phyloP scores from a whole-genome alignment of 176 grass and related monocot genomes.

The Phyllostachys edulis region DNA sequence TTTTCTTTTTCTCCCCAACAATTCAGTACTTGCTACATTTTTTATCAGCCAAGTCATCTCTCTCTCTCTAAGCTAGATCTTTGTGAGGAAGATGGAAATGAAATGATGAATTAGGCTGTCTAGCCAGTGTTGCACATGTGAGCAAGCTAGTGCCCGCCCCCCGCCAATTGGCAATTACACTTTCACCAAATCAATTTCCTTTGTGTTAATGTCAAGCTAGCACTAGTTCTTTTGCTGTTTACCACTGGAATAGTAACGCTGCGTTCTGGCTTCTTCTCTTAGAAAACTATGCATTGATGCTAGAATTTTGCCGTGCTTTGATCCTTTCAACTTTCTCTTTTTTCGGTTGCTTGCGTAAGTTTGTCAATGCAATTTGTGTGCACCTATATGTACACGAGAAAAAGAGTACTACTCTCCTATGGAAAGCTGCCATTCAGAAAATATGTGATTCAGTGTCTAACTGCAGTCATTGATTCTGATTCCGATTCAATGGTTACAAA shows the following conservation, averaged over 20 bases:
- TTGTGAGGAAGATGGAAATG: background rate
- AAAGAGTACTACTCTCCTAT: background rate
- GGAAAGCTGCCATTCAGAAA: background rate
- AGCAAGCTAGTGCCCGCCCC: background rate
- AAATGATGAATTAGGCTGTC: background rate
- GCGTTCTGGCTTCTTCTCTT: background rate
- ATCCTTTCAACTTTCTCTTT: background rate
- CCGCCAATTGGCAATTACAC: background rate
- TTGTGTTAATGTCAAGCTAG: background rate
- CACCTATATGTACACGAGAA: background rate
- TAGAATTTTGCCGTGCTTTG: background rate
- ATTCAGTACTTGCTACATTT: background rate
- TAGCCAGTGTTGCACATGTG: background rate
- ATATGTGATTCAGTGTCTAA: background rate
- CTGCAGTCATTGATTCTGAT: background rate
- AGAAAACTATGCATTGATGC: background rate
- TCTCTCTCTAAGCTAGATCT: background rate
- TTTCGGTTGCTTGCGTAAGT: background rate
- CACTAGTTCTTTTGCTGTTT: background rate
- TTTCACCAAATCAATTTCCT: background rate
- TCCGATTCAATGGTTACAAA: background rate
- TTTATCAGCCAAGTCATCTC: background rate
- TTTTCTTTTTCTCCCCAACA: background rate
- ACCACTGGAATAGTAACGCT: background rate
- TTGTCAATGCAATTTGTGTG: background rate